Percentiles rank a stretch among this genome's conserved stretches.
Evolutionary conservation across 2,329 filamentous ascomycete species (phyloP).

Genomic region (Nigrospora osmanthi): DNA sequence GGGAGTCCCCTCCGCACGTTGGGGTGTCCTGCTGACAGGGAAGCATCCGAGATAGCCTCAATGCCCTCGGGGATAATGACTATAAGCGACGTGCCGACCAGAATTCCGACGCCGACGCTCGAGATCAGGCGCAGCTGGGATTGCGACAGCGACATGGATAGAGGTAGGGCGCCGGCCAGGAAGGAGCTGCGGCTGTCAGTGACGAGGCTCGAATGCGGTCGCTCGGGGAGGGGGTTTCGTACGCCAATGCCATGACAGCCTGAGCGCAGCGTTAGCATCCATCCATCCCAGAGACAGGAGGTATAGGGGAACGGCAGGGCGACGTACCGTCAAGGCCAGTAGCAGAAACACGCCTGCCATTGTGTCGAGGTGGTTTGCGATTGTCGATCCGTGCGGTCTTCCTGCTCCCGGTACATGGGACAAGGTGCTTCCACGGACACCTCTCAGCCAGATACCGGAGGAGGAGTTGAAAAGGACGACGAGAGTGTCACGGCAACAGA

Average conservation of each 20-base stretch:
- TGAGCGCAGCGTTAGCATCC: constrained; percentile 13
- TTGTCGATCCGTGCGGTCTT: not conserved
- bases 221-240: not conserved
- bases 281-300: not conserved
- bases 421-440: no score
- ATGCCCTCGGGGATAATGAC: constrained; percentile 97
- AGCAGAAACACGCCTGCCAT: constrained; percentile 25
- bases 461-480: no score
- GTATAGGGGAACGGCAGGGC: not conserved
- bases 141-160: constrained; percentile 80
- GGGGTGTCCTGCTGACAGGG: constrained; percentile 13
- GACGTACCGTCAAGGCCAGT: constrained; percentile 23
- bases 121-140: constrained; percentile 85
- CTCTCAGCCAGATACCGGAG: no score
- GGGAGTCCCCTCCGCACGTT: not conserved
- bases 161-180: constrained; percentile 80
- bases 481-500: no score
- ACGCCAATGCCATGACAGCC: constrained; percentile 29
- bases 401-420: no score
- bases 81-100: constrained; percentile 91
- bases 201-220: not conserved
- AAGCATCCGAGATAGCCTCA: constrained; percentile 70
- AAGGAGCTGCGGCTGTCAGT: constrained; percentile 61
- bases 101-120: constrained; percentile 83
- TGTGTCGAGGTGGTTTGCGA: not conserved